These are phyloP conservation scores for Dendrobium nobile DNA, from an alignment of 106 monocot species.

Conservation along the genomic window DNA sequence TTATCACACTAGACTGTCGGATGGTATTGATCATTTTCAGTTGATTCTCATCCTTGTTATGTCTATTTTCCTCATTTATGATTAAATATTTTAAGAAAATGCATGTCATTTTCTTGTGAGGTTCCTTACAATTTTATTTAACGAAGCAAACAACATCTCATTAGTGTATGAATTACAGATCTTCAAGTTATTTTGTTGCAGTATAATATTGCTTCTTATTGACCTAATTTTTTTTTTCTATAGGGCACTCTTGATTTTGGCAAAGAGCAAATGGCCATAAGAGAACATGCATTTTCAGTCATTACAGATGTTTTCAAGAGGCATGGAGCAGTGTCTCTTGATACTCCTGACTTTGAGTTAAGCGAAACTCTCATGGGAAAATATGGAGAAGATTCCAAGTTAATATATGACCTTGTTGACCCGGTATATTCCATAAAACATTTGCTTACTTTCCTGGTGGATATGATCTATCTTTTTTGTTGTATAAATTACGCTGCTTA, in stretches of 20 bases:
- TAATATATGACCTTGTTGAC: conserved; percentile 97
- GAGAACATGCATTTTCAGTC: conserved; percentile 82
- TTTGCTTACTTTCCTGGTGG: neutral
- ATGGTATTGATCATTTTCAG: neutral
- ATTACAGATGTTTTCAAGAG: conserved; percentile 80
- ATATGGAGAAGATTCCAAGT: conserved; percentile 99
- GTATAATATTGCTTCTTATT: neutral
- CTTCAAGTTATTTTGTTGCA: neutral
- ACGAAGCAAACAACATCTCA: neutral
- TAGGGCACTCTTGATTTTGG: conserved; percentile 98
- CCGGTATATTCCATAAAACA: conserved; percentile 43
- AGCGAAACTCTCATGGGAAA: conserved; percentile 98
- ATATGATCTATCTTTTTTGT: neutral
- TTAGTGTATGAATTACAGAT: neutral
- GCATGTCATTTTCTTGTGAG: neutral
- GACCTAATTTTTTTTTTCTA: neutral
- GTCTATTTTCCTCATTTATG: neutral
- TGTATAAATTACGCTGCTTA: neutral
- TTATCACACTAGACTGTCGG: neutral
- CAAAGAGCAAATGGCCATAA: conserved; percentile 93
- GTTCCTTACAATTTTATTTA: neutral
- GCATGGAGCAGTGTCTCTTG: conserved; percentile 88
- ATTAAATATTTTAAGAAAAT: neutral
- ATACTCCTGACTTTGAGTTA: conserved; percentile 95
- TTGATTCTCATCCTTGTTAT: neutral